These are phyloP conservation scores for Phytophthora hibernalis DNA, from an alignment of 352 stramenopile species.

Conservation along the genomic window DNA sequence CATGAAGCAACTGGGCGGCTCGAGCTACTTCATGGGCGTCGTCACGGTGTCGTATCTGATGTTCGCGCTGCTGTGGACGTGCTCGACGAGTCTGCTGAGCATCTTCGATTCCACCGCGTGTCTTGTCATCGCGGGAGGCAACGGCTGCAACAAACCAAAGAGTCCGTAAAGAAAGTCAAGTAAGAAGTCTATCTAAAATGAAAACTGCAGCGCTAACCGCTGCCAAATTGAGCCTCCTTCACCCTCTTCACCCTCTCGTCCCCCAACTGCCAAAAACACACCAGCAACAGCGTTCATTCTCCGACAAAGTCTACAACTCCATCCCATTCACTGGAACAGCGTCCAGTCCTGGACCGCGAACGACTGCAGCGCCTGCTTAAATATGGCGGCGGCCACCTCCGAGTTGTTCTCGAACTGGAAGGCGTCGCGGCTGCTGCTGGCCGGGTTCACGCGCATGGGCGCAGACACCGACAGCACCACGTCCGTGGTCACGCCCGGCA, in stretches of 20 bases:
- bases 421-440: slow-evolving; percentile 69
- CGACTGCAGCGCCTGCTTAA: slow-evolving; percentile 75
- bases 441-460: slow-evolving; percentile 76
- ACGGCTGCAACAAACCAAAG: slow-evolving; percentile 27
- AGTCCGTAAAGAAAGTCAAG: slow-evolving; percentile 26
- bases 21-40: slow-evolving; percentile 54
- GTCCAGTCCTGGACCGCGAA: slow-evolving; percentile 80
- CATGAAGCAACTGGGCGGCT: slow-evolving; percentile 71
- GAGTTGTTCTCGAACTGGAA: slow-evolving; percentile 75
- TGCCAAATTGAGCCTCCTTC: neutral
- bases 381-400: slow-evolving; percentile 72
- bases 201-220: slow-evolving; percentile 1
- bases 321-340: slow-evolving; percentile 45
- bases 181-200: slow-evolving; percentile 31
- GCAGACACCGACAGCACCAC: slow-evolving; percentile 84
- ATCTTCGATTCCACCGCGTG: slow-evolving; percentile 65
- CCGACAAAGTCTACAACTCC: neutral
- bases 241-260: neutral
- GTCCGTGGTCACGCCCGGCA: slow-evolving; percentile 80
- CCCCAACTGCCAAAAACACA: neutral
- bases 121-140: slow-evolving; percentile 57
- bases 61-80: slow-evolving; percentile 54
- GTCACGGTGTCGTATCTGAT: slow-evolving; percentile 51
- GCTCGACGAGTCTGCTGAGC: slow-evolving; percentile 61
- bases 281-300: neutral